Conservation (phyloP, 352 stramenopile species). For the Globisporangium spiculum region DNA sequence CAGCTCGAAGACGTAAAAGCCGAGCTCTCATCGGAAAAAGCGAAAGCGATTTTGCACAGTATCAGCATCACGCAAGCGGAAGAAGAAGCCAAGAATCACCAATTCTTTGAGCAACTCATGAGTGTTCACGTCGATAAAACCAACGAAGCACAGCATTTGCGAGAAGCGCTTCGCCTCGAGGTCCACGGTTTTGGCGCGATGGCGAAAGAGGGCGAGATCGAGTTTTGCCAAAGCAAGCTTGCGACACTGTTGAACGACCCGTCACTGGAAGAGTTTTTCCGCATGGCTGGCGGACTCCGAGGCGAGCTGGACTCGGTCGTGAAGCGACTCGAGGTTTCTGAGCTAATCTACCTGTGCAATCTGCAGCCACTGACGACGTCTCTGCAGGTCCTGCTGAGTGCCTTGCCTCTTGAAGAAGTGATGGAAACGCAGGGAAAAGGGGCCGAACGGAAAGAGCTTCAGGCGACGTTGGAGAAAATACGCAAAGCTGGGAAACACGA, state of each 20-base stretch:
- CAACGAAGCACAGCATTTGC: conserved; percentile 28
- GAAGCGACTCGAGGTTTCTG: conserved; percentile 52
- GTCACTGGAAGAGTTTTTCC: conserved; percentile 82
- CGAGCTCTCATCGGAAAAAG: conserved; percentile 39
- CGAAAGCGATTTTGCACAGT: conserved; percentile 35
- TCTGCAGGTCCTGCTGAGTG: conserved; percentile 52
- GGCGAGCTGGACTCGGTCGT: conserved; percentile 62
- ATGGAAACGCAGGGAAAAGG: conserved; percentile 84
- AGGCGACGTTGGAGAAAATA: conserved; percentile 79
- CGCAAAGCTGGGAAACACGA: conserved; percentile 77
- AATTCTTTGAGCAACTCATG: conserved; percentile 53
- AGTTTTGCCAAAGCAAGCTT: conserved; percentile 28
- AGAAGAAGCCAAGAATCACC: conserved; percentile 65
- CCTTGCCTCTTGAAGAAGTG: conserved; percentile 52
- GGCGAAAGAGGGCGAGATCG: conserved; percentile 50
- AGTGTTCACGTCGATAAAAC: conserved; percentile 38
- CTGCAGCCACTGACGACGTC: conserved; percentile 36
- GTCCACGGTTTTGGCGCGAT: conserved; percentile 67
- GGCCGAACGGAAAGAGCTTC: conserved; percentile 55
- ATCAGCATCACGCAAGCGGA: conserved; percentile 51
- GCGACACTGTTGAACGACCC: conserved; percentile 35
- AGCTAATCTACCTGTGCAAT: conserved; percentile 80
- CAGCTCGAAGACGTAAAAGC: conserved; percentile 40
- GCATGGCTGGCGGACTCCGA: conserved; percentile 73
- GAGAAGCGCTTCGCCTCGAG: conserved; percentile 50